A percentile compares a stretch with the other conserved stretches of the same genome.
Evolutionary conservation across 495 filamentous ascomycete genomes (phyloP).

Genomic region (Penicillium maclennaniae): DNA sequence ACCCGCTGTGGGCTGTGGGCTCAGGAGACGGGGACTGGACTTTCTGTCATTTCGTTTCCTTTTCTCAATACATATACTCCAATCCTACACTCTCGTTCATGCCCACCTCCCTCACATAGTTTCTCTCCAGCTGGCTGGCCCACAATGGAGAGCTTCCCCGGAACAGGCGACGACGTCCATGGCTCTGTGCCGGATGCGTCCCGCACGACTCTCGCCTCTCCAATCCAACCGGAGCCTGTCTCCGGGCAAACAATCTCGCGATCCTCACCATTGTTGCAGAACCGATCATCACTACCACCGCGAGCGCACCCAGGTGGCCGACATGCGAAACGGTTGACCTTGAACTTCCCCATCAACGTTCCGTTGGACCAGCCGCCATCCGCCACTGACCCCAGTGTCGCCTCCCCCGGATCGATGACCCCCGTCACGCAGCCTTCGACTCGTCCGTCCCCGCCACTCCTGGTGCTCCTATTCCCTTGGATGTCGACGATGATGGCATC

Average conservation of each 20-base stretch:
- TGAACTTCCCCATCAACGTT: slow-evolving; percentile 68
- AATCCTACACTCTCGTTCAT: slow-evolving; percentile 5
- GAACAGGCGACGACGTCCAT: slow-evolving; percentile 29
- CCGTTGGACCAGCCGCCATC: slow-evolving; percentile 26
- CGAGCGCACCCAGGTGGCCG: slow-evolving; percentile 53
- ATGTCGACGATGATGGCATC: slow-evolving; percentile 53
- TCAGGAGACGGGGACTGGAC: slow-evolving; percentile 19
- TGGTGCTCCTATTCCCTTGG: slow-evolving; percentile 44
- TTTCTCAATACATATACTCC: slow-evolving; percentile 1
- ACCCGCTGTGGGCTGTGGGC: slow-evolving; percentile 24
- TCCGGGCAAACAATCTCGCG: slow-evolving; percentile 19
- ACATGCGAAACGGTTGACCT: slow-evolving; percentile 70
- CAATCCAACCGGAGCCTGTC: slow-evolving; percentile 16
- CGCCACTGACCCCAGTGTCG: slow-evolving; percentile 23
- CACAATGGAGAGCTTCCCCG: slow-evolving; percentile 38
- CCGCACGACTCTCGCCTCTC: slow-evolving; percentile 19
- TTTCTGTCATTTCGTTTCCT: slow-evolving; percentile 10
- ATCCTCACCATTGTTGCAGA: slow-evolving; percentile 24
- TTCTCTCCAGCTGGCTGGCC: slow-evolving; percentile 24
- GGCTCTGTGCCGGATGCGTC: slow-evolving; percentile 35
- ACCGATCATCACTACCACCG: slow-evolving; percentile 50
- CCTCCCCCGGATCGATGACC: slow-evolving; percentile 40
- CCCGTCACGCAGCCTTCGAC: slow-evolving; percentile 34
- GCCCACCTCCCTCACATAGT: slow-evolving; percentile 12
- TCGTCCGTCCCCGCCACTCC: slow-evolving; percentile 26